Conservation (phyloP, 202 grass and related monocot species). For the Zoysia matrella region DNA sequence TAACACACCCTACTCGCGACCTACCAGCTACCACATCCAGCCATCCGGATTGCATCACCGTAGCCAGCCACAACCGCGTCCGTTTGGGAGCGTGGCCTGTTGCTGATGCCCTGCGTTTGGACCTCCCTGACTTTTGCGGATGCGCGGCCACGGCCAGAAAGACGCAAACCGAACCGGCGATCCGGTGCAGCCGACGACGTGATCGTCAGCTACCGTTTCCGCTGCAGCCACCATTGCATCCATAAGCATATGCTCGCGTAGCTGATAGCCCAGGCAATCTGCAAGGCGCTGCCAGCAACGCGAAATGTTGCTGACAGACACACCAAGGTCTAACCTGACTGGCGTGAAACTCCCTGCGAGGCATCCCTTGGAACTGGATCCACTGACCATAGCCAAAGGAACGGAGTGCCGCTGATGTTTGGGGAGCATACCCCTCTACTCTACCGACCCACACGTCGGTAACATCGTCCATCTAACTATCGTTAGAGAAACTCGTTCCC, state of each 20-base stretch:
- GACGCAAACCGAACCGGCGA: not conserved
- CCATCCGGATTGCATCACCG: not conserved
- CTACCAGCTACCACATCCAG: not conserved
- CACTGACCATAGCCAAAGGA: too few species aligned
- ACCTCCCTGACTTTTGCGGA: not conserved
- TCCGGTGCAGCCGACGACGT: not conserved
- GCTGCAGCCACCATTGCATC: not conserved
- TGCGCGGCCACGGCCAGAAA: not conserved
- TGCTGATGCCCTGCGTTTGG: not conserved
- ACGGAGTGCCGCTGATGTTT: too few species aligned
- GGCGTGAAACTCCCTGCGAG: too few species aligned
- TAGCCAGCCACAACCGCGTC: not conserved
- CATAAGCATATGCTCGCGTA: too few species aligned
- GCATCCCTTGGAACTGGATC: too few species aligned
- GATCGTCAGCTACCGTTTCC: not conserved
- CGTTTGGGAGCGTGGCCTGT: not conserved
- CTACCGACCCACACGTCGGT: too few species aligned
- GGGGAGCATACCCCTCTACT: too few species aligned
- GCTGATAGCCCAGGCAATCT: not conserved
- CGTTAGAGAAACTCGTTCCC: too few species aligned
- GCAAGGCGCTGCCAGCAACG: not conserved
- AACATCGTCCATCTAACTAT: too few species aligned
- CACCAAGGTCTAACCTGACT: too few species aligned
- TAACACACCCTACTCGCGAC: too few species aligned
- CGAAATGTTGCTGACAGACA: too few species aligned